phyloP scores from a whole-genome alignment of 2,329 filamentous ascomycete genomes.

The Arthroderma sp. region DNA sequence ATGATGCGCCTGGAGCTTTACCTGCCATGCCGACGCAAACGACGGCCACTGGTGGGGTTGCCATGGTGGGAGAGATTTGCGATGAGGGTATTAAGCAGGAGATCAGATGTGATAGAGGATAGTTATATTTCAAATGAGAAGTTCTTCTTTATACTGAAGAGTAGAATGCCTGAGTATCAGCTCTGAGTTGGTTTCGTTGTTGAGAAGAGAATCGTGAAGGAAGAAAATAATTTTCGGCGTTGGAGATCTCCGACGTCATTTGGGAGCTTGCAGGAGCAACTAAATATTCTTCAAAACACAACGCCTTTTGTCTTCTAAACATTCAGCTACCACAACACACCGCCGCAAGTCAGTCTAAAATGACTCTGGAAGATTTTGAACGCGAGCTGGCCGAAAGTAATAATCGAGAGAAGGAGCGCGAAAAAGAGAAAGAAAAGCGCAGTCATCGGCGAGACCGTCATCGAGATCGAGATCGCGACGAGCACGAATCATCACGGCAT shows the following conservation, averaged over 20 bases:
- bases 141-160: no score
- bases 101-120: no score
- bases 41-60: conserved; percentile 55
- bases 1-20: conserved; percentile 23
- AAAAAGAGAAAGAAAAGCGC: conserved; percentile 24
- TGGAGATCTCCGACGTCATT: background rate
- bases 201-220: background rate
- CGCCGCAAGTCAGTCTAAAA: conserved; percentile 16
- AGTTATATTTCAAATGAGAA: no score
- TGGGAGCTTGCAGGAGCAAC: background rate
- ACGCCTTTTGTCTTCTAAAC: background rate
- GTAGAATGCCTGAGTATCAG: background rate
- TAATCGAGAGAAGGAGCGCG: conserved; percentile 22
- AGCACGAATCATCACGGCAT: conserved; percentile 18
- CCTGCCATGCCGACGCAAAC: conserved; percentile 97
- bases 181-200: background rate
- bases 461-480: conserved; percentile 28
- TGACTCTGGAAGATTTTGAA: conserved; percentile 63
- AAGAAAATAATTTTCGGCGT: conserved; percentile 1
- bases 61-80: conserved; percentile 24
- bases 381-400: conserved; percentile 50
- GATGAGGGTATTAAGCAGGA: background rate
- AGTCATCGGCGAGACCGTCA: conserved; percentile 17
- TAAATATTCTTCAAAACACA: background rate
- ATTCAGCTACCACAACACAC: no score